Base-by-base conservation (phyloP, 768 basidiomycete species). In the Tricholoma matsutake region DNA sequence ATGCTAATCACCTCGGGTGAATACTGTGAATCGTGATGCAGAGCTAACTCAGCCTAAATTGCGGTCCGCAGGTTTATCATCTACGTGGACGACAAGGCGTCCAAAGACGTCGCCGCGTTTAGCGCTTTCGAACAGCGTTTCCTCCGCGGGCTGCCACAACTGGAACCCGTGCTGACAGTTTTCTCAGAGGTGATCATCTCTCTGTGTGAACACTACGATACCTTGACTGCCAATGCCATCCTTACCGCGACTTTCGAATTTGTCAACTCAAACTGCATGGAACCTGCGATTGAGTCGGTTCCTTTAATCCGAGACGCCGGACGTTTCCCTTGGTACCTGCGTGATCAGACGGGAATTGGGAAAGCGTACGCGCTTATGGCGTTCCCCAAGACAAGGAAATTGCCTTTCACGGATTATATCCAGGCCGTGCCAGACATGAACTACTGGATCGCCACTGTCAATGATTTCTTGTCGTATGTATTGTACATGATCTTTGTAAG, bases 401-500 rank as follows among this genome's bases (percentile, higher is more conserved):
- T 59, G 1, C 35, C 53, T 20, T 54, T 60, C 31, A 18, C 54
- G 2, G 37, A 61, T 4, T 65, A 59, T 41, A 56, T 65, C 13
- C 66, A 59, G 16, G 64, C 59, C 0, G 20, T 67, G 10, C 56
- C 61, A 3, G 64, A 65, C n/a, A 69, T 69, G 58, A 57, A 59
- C 13, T 62, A 58, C 22, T 65, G 60, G 59, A 56, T 62, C 1
- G 54, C 54, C 3, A 37, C 56, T 14, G 31, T 45, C 10, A n/a
- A n/a, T n/a, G 65, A 68, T 53, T 8, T 69, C 3, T 49, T 69
- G 29, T 69, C 68, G 66, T 69, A 9, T 16, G 68, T 64, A 16
- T 34, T 34, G 13, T 6, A 20, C 29, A 34, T 3, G 25, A 0
- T 16, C 9, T 22, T 47, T 25, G 22, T 25, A 25, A 4, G 22